Percentiles rank a stretch among this genome's conserved stretches.
These are phyloP conservation scores for Podospora fimiseda DNA, from an alignment of 495 filamentous ascomycete species.

Conservation along the genomic window DNA sequence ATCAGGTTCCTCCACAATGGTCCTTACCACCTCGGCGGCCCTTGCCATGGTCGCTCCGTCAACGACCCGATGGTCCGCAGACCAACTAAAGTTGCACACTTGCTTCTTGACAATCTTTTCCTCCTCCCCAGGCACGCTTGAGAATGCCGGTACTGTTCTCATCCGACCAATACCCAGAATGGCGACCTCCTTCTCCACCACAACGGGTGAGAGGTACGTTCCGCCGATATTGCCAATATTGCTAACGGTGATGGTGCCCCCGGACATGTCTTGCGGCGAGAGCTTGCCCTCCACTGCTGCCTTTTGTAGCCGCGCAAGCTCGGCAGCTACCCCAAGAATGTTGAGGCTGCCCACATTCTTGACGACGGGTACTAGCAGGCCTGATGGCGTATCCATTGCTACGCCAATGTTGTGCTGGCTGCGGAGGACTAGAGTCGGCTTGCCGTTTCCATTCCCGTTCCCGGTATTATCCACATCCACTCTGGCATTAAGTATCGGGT, in stretches of 20 bases:
- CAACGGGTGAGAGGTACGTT: conserved; percentile 84
- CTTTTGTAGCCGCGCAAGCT: conserved; percentile 64
- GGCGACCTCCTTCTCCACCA: conserved; percentile 80
- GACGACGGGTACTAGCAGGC: conserved; percentile 92
- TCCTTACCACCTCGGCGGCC: conserved; percentile 71
- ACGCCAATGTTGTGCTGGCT: conserved; percentile 90
- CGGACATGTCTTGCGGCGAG: conserved; percentile 65
- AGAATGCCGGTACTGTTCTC: conserved; percentile 67
- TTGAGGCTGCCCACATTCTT: conserved; percentile 70
- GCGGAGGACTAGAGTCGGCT: conserved; percentile 67
- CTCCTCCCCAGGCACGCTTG: conserved; percentile 33
- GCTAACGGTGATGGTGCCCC: conserved; percentile 90
- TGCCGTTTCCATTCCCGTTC: conserved; percentile 46
- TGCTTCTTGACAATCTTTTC: conserved; percentile 55
- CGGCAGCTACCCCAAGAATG: conserved; percentile 68
- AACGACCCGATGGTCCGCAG: conserved; percentile 89
- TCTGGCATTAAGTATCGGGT: conserved; percentile 81
- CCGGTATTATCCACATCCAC: conserved; percentile 52
- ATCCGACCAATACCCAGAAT: conserved; percentile 86
- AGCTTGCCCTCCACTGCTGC: conserved; percentile 71
- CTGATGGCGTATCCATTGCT: conserved; percentile 87
- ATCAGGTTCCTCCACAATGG: conserved; percentile 75
- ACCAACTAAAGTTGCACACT: conserved; percentile 87
- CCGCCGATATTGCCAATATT: conserved; percentile 98
- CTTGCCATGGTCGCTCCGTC: conserved; percentile 92